phyloP scores from a whole-genome alignment of 2,329 filamentous ascomycete genomes.

The Shiraia bambusicola region DNA sequence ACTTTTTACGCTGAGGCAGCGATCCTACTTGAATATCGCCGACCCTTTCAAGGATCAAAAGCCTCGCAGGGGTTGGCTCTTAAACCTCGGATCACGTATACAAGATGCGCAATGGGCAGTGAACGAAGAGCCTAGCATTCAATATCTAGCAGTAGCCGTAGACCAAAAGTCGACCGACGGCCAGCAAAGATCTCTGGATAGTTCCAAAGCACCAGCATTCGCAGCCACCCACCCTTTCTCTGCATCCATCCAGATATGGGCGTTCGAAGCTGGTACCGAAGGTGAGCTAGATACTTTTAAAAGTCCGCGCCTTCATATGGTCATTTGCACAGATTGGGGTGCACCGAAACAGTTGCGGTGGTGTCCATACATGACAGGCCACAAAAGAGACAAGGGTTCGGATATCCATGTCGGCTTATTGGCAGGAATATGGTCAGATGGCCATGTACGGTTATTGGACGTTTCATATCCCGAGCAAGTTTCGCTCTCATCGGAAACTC shows the following conservation, averaged over 20 bases:
- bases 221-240: slow-evolving; percentile 51
- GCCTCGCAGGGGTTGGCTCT: slow-evolving; percentile 52
- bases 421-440: slow-evolving; percentile 61
- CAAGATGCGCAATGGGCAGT: slow-evolving; percentile 52
- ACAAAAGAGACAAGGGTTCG: slow-evolving; percentile 28
- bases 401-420: slow-evolving; percentile 53
- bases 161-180: slow-evolving; percentile 22
- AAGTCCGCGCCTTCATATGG: slow-evolving; percentile 51
- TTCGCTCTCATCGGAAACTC: slow-evolving; percentile 6
- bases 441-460: slow-evolving; percentile 56
- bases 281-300: slow-evolving; percentile 47
- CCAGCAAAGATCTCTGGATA: slow-evolving; percentile 33
- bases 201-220: slow-evolving; percentile 51
- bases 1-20: slow-evolving; percentile 45
- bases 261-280: slow-evolving; percentile 48
- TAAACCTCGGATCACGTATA: slow-evolving; percentile 58
- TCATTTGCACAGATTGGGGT: slow-evolving; percentile 61
- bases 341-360: slow-evolving; percentile 57
- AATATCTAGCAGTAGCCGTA: slow-evolving; percentile 58
- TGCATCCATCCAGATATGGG: slow-evolving; percentile 61
- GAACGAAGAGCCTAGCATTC: slow-evolving; percentile 47
- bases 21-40: slow-evolving; percentile 49
- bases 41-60: slow-evolving; percentile 35
- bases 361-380: slow-evolving; percentile 51
- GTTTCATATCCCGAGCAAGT: slow-evolving; percentile 34